Evolutionary conservation across 2,329 filamentous ascomycete species (phyloP).

Genomic region (Lecanicillium sp.): DNA sequence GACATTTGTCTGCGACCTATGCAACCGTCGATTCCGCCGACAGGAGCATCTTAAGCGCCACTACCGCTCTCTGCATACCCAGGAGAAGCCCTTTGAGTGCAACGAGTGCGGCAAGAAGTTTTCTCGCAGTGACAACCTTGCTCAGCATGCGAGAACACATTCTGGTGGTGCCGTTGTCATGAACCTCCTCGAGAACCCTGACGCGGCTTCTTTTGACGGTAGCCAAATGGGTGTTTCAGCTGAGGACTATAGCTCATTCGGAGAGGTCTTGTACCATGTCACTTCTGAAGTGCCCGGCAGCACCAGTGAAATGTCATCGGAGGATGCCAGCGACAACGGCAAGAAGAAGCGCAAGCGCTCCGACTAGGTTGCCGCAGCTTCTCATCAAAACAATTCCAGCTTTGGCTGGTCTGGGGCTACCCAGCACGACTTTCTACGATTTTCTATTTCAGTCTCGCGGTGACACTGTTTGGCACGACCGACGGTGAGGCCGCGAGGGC

Average conservation of each 20-base stretch:
- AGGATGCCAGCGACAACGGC: slow-evolving; percentile 39
- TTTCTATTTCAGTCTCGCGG: background rate
- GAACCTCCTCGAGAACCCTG: slow-evolving; percentile 71
- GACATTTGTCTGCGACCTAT: slow-evolving; percentile 94
- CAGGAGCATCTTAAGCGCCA: slow-evolving; percentile 99
- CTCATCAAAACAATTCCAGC: background rate
- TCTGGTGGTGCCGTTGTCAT: slow-evolving; percentile 85
- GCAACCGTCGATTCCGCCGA: slow-evolving; percentile 92
- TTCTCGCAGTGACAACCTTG: slow-evolving; percentile 93
- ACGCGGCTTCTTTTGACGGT: slow-evolving; percentile 35
- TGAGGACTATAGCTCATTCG: slow-evolving; percentile 60
- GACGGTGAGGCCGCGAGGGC: no score
- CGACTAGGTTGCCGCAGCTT: slow-evolving; percentile 35
- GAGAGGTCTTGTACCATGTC: slow-evolving; percentile 75
- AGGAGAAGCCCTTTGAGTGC: slow-evolving; percentile 98
- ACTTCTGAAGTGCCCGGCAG: slow-evolving; percentile 65
- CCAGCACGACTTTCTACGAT: slow-evolving; percentile 7
- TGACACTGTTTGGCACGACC: no score
- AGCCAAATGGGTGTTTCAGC: slow-evolving; percentile 36
- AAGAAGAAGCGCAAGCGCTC: slow-evolving; percentile 68
- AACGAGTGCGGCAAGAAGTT: slow-evolving; percentile 98
- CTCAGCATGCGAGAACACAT: slow-evolving; percentile 91
- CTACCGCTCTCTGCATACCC: slow-evolving; percentile 95
- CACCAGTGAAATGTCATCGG: slow-evolving; percentile 48
- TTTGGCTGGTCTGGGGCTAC: slow-evolving; percentile 1